Percentiles rank a stretch among this genome's conserved stretches.
Conservation (phyloP, 176 grass and related monocot genomes). For the Juncus inflexus region DNA sequence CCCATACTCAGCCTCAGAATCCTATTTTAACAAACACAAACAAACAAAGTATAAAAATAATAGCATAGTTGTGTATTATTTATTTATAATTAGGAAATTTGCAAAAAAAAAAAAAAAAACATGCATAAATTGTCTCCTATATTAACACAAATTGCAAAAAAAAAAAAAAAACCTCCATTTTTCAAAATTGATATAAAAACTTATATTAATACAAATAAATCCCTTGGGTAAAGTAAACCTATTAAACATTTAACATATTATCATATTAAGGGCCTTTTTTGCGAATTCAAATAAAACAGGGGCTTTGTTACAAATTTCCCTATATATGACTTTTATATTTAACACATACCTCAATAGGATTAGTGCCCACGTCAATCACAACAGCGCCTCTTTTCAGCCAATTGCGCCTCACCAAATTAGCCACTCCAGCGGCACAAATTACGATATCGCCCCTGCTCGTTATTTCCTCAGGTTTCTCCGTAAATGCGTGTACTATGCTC, state of each 20-base stretch:
- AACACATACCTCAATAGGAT: slow-evolving; percentile 67
- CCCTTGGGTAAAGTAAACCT: no score
- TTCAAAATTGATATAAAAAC: no score
- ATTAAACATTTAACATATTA: background rate
- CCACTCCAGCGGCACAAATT: slow-evolving; percentile 87
- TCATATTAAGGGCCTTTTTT: slow-evolving; percentile 1
- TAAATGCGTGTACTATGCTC: slow-evolving; percentile 88
- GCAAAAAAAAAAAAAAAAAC: background rate
- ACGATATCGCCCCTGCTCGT: slow-evolving; percentile 82
- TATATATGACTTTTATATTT: background rate
- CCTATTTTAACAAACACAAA: slow-evolving; percentile 35
- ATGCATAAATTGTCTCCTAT: background rate
- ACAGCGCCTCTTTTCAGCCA: slow-evolving; percentile 80
- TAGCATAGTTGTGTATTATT: background rate
- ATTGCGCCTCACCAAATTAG: slow-evolving; percentile 78
- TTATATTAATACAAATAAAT: no score
- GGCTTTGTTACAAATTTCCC: no score
- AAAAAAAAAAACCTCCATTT: background rate
- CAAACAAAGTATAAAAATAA: slow-evolving; percentile 16
- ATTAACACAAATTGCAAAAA: background rate
- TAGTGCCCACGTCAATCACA: slow-evolving; percentile 97
- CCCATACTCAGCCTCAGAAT: slow-evolving; percentile 63
- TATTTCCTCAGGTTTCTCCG: slow-evolving; percentile 66
- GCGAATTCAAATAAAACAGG: background rate
- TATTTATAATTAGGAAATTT: background rate